Evolutionary conservation across 495 filamentous ascomycete genomes (phyloP).

Genomic region (Neurospora hispaniola): DNA sequence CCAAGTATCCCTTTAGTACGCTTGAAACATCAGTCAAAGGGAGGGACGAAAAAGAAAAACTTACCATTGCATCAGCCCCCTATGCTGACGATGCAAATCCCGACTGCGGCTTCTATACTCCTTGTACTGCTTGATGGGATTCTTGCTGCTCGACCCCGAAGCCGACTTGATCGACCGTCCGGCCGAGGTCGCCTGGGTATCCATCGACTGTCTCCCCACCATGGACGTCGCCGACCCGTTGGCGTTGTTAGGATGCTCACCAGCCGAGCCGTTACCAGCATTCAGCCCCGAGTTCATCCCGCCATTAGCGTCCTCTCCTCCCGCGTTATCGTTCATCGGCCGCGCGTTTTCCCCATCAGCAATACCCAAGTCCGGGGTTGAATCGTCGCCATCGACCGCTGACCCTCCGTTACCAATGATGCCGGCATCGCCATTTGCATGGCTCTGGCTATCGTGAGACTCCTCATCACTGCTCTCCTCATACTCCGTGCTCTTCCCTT

Average conservation of each 20-base stretch:
- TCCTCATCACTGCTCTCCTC: slow-evolving; percentile 27
- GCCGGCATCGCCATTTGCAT: neutral
- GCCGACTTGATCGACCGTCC: slow-evolving; percentile 8
- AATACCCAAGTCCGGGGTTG: slow-evolving; percentile 34
- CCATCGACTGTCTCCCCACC: slow-evolving; percentile 9
- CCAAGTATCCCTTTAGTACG: too few relatives aligned
- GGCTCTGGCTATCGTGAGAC: neutral
- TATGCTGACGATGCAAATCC: slow-evolving; percentile 55
- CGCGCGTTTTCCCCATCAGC: slow-evolving; percentile 25
- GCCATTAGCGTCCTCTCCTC: slow-evolving; percentile 1
- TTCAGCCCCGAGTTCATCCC: slow-evolving; percentile 3
- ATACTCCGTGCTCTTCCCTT: slow-evolving; percentile 34
- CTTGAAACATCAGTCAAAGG: too few relatives aligned
- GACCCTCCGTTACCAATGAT: neutral
- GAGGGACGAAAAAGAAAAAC: neutral
- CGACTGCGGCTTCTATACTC: slow-evolving; percentile 44
- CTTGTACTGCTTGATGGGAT: slow-evolving; percentile 36
- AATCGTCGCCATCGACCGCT: slow-evolving; percentile 12
- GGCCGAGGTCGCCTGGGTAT: slow-evolving; percentile 8
- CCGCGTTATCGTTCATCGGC: neutral
- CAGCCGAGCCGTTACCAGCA: neutral
- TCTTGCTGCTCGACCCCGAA: slow-evolving; percentile 20
- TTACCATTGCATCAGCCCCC: slow-evolving; percentile 67
- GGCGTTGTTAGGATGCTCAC: neutral
- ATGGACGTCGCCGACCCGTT: neutral